Evolutionary conservation across 2,329 filamentous ascomycete species (phyloP).

Genomic region (Trichoderma harzianum): DNA sequence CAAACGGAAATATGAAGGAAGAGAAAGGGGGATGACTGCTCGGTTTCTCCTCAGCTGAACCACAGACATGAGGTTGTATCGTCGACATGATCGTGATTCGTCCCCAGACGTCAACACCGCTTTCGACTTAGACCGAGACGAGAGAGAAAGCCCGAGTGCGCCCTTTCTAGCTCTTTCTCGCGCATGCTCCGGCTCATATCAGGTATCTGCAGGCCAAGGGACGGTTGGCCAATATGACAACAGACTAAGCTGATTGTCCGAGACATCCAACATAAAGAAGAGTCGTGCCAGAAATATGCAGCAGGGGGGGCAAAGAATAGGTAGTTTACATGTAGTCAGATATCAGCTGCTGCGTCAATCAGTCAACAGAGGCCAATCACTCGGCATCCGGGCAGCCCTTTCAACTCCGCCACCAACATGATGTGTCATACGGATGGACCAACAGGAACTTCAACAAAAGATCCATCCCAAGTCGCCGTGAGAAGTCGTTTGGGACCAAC

Average conservation of each 20-base stretch:
- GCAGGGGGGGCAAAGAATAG: background rate
- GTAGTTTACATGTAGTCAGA: conserved; percentile 2
- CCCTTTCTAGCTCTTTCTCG: background rate
- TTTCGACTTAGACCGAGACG: background rate
- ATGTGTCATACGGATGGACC: conserved; percentile 11
- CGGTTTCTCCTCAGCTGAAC: conserved; percentile 11
- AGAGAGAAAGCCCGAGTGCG: background rate
- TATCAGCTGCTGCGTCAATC: background rate
- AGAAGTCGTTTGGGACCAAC: conserved; percentile 17
- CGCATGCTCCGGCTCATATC: background rate
- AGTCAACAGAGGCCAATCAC: conserved; percentile 9
- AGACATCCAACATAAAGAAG: background rate
- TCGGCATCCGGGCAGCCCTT: background rate
- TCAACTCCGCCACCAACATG: background rate
- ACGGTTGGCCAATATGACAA: background rate
- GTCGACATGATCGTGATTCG: background rate
- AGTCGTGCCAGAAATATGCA: background rate
- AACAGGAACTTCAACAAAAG: conserved; percentile 7
- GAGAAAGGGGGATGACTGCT: background rate
- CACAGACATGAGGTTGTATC: background rate
- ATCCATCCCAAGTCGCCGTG: background rate
- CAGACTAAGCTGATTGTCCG: background rate
- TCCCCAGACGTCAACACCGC: background rate
- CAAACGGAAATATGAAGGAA: background rate
- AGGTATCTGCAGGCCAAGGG: background rate